Base-by-base conservation (phyloP, 2,329 filamentous ascomycete species). In the Exophiala viscosa region DNA sequence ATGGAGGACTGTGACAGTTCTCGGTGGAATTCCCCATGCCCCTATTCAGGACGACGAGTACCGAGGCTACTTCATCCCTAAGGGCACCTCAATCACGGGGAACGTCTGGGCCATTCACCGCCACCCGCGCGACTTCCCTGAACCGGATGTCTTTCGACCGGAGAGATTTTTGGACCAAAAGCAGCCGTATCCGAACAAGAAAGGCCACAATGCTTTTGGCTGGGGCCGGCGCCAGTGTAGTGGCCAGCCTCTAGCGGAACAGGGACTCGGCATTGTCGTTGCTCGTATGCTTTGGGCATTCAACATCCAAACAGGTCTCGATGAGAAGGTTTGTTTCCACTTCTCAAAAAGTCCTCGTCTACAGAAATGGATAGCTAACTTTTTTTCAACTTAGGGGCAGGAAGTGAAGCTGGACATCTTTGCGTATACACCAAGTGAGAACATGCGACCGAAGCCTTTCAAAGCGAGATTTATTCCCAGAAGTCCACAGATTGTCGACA, bases 141-240 rank as follows among this genome's bases (percentile, higher is more conserved):
- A 68, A 6, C 70, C 73, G 0, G 66, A 72, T 20, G 55, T 39
- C 5, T 75, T 75, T 61, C 60, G 71, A 18, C 73, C 73, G 1
- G 64, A 65, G 1, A 6, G 39, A 20, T 41, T 41, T 18, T 18
- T 41, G 5, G 11, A 20, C 3, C 57, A 60, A 0, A 63, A 68
- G 1, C 70, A 75, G 46, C 66, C 66, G 2, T 67, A 72, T 50
- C 71, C 67, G 73, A 13, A 15, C 10, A 78, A 80, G 39, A 5
- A 23, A 14, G n/a, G n/a, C n/a, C n/a, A n/a, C n/a, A n/a, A n/a
- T n/a, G n/a, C n/a, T n/a, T n/a, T n/a, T n/a, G n/a, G 15, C 15
- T 82, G 80, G 60, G 80, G 80, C 0, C 68, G 79, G 6, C 69
- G 80, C 4, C 64, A 72, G n/a, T 76, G 72, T 45, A 73, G 65